Conservation (phyloP, 163 green algal genomes). For the Chlamydomonas reinhardtii region DNA sequence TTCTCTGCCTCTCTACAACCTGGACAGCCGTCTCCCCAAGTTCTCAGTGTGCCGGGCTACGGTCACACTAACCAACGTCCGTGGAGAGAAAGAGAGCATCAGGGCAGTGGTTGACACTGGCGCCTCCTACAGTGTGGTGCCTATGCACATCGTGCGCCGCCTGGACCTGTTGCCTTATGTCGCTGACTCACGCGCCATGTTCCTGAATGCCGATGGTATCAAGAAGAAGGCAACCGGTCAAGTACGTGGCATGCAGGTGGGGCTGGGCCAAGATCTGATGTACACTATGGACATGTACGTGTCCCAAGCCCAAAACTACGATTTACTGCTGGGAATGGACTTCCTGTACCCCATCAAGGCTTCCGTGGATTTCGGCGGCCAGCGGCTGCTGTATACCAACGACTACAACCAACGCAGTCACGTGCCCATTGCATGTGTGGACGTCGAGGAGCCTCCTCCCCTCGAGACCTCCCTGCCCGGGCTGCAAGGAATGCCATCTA, state of each 20-base stretch:
- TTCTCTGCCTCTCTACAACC: no score
- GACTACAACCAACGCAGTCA: not conserved
- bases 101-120: not conserved
- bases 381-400: not conserved
- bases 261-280: not conserved
- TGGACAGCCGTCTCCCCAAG: no score
- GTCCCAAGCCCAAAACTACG: not conserved
- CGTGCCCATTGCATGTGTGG: not conserved
- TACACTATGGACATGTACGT: not conserved
- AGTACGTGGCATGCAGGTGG: not conserved
- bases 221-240: not conserved
- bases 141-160: not conserved
- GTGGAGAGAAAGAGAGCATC: not conserved
- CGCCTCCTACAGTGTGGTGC: not conserved
- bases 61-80: not conserved
- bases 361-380: not conserved
- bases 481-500: no score
- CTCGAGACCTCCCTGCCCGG: no score
- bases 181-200: not conserved
- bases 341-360: constrained; percentile 22
- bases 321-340: constrained; percentile 14
- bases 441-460: no score
- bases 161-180: not conserved
- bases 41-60: not conserved
- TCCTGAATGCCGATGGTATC: constrained; percentile 18